Percentiles rank a stretch among this genome's conserved stretches.
Conservation (phyloP, 805 yeast genomes). For the Candida ficus region DNA sequence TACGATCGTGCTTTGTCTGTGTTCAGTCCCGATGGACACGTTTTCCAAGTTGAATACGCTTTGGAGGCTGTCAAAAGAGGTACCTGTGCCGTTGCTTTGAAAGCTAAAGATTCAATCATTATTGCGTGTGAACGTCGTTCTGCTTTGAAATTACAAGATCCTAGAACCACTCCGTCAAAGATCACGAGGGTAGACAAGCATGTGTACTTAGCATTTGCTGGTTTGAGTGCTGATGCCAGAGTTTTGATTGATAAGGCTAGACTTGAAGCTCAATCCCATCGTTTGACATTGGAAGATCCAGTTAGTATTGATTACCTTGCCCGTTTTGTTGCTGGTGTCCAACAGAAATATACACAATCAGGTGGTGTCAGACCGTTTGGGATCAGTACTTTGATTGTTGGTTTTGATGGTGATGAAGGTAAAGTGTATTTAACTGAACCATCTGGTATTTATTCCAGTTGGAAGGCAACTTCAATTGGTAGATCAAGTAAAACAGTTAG, state of each 20-base stretch:
- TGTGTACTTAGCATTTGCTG: conserved; percentile 90
- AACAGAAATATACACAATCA: conserved; percentile 93
- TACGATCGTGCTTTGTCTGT: conserved; percentile 98
- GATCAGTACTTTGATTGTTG: conserved; percentile 90
- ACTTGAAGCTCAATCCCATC: conserved; percentile 93
- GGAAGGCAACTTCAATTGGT: conserved; percentile 98
- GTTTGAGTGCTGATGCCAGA: conserved; percentile 97
- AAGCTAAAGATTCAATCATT: conserved; percentile 84
- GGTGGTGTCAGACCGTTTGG: conserved; percentile 99
- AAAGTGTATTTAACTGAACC: conserved; percentile 94
- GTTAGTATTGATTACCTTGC: conserved; percentile 89
- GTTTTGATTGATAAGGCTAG: conserved; percentile 92
- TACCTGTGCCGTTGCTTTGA: conserved; percentile 96
- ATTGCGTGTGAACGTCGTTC: conserved; percentile 96
- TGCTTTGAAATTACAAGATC: conserved; percentile 91
- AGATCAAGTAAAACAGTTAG: conserved; percentile 92
- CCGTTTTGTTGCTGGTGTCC: conserved; percentile 94
- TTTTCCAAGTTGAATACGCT: conserved; percentile 98
- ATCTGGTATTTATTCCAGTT: conserved; percentile 92
- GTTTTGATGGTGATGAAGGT: conserved; percentile 86
- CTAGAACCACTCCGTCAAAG: conserved; percentile 92
- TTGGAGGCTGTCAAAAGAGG: conserved; percentile 97
- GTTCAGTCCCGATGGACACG: conserved; percentile 98
- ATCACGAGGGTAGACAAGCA: conserved; percentile 89
- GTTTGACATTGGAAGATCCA: conserved; percentile 90